Base-by-base conservation (phyloP, 208 protist genomes). In the Trypanosoma theileri region DNA sequence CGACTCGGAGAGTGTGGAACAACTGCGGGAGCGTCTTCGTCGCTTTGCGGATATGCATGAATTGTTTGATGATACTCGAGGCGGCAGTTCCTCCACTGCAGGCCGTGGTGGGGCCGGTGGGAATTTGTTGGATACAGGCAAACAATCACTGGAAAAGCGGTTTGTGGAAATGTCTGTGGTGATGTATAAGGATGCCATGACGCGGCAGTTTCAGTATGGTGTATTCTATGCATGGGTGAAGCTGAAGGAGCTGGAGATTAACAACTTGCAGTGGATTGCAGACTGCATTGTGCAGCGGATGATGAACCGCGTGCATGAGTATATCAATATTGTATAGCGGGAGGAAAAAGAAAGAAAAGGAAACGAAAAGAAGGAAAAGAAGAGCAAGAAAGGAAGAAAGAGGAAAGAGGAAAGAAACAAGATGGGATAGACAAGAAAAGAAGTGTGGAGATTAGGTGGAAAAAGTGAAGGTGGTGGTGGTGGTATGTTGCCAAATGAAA, bases 141-240 rank as follows among this genome's bases (percentile, higher is more conserved):
- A 85, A 48, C 85, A 80, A 71, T 93, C 89, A 12, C 69, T 98
- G 4, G 92, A 97, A 73, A 85, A 78, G n/a, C 74, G 82, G 11
- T 96, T 97, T 69, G 86, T 94, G n/a, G 88, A 96, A 62, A 56
- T 76, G 64, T 84, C 87, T 11, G 91, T 97, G 13, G 60, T 77
- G 14, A 58, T 97, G 46, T 96, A 97, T 77, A 94, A 78, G 42
- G 80, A 89, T 56, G 86, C 91, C 10, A 82, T 98, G 75, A 85
- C 84, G 22, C 82, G 89, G 13, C 89, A 95, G 82, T 97, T 96
- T 64, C 92, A 97, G 76, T 98, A 95, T 80, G 92, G 92, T 63
- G 74, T 91, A 21, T 97, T 96, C 65, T 98, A 97, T 73, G 86
- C 95, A 28, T 98, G 92, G 71, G 81, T 95, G 55, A 97, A 97